A percentile compares a stretch with the other conserved stretches of the same genome.
Conservation (phyloP, 2,329 filamentous ascomycete genomes). For the Calonectria hongkongensis region DNA sequence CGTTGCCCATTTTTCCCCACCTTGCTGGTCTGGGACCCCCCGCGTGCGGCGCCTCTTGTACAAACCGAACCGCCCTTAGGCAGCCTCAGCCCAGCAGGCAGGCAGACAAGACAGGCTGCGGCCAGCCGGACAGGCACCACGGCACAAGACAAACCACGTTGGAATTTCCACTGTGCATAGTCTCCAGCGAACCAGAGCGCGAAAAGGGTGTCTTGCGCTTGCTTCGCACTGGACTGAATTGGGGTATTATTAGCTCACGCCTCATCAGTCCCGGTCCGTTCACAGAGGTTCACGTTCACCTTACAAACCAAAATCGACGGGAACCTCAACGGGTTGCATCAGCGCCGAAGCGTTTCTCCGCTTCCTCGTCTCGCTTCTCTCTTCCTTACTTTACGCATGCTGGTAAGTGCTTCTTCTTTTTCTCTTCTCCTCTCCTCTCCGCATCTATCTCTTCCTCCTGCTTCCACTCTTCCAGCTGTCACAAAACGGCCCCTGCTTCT, state of each 20-base stretch:
- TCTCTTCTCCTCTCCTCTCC: constrained; percentile 20
- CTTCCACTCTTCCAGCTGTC: constrained; percentile 38
- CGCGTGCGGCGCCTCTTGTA: constrained; percentile 33
- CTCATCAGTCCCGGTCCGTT: constrained; percentile 24
- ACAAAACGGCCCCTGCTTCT: constrained; percentile 28
- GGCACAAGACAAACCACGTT: constrained; percentile 22
- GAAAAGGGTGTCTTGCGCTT: constrained; percentile 25
- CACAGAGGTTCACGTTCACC: constrained; percentile 28
- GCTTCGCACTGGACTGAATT: constrained; percentile 24
- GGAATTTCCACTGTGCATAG: constrained; percentile 21
- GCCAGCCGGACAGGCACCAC: constrained; percentile 13
- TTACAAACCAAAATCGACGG: constrained; percentile 32
- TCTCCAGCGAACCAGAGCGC: constrained; percentile 27
- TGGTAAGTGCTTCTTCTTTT: constrained; percentile 46
- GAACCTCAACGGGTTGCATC: constrained; percentile 34
- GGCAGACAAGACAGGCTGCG: background rate
- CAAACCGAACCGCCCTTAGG: constrained; percentile 19
- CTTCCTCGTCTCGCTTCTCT: constrained; percentile 40
- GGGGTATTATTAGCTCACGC: constrained; percentile 38
- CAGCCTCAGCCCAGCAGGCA: constrained; percentile 34
- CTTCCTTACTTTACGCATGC: constrained; percentile 37
- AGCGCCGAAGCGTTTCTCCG: constrained; percentile 44
- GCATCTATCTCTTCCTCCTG: constrained; percentile 37
- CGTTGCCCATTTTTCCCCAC: constrained; percentile 16
- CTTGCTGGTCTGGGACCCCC: background rate